These are phyloP conservation scores for Byssothecium circinans DNA, from an alignment of 2,329 filamentous ascomycete genomes.

Conservation along the genomic window DNA sequence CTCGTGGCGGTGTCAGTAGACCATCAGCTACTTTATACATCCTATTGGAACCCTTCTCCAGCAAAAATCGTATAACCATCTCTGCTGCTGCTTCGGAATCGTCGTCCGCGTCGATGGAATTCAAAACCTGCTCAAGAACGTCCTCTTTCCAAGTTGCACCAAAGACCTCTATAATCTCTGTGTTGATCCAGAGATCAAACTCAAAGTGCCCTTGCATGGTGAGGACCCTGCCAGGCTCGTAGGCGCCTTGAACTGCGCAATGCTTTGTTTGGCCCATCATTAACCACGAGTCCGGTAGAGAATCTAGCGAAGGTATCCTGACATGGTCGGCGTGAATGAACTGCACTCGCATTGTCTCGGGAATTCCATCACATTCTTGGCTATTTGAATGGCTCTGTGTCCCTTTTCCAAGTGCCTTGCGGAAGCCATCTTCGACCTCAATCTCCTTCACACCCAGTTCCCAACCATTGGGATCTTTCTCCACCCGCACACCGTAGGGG, in stretches of 20 bases:
- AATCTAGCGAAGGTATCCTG: constrained; percentile 15
- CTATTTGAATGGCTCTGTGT: not conserved
- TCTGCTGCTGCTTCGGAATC: constrained; percentile 35
- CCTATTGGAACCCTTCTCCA: constrained; percentile 13
- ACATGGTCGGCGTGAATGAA: constrained; percentile 45
- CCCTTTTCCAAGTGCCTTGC: constrained; percentile 3
- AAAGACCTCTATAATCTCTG: constrained; percentile 43
- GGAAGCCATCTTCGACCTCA: constrained; percentile 18
- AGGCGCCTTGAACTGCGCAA: constrained; percentile 46
- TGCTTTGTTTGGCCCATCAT: constrained; percentile 29
- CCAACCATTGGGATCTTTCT: constrained; percentile 29
- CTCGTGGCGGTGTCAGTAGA: constrained; percentile 23
- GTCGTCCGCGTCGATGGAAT: constrained; percentile 25
- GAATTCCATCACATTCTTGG: not conserved
- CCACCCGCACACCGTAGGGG: constrained; percentile 27
- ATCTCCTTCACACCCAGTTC: constrained; percentile 33
- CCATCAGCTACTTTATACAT: constrained; percentile 13
- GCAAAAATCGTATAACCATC: constrained; percentile 37
- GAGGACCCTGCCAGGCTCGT: constrained; percentile 42
- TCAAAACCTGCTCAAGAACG: constrained; percentile 22
- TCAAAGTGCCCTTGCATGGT: constrained; percentile 51
- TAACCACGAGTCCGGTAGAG: constrained; percentile 24
- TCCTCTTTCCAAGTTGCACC: constrained; percentile 28
- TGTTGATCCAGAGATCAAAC: constrained; percentile 48
- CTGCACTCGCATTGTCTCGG: constrained; percentile 34